Evolutionary conservation across 2,329 filamentous ascomycete genomes (phyloP), one percentile per base, ranked within the genome.

Genomic region (Pseudocercospora ulei): DNA sequence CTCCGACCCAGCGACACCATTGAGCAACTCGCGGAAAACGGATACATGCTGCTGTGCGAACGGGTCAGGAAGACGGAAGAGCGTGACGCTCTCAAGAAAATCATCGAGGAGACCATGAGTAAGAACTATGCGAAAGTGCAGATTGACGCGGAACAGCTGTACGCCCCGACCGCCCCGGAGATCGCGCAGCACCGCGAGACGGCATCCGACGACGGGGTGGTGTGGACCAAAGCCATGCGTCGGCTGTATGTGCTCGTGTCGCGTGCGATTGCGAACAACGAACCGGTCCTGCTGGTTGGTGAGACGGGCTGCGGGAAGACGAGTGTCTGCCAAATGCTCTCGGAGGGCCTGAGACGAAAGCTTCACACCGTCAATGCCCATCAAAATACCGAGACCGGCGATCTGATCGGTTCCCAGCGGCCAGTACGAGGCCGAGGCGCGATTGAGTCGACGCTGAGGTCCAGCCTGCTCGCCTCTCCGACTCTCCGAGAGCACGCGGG

Each of bases 301-400:
- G 92, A 98, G 59, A 99, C 90, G 11, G 90, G 90, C 4, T 96
- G 88, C 56, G 90, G 92, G 44, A 99, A 99, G 65, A 99, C 90
- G 0, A 95, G 88, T 2, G 82, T 98, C 4, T 92, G 85, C 51
- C 90, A 99, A 59, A 73, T 94, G 57, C 72, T 96, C 37, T 86
- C 90, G 2, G 81, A 93, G 55, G 80, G 83, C 3, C 72, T 84
- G 46, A 68, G 70, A 9, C 85, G 80, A 53, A 69, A 82, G 47
- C 67, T 99, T 24, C 78, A 87, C 50, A 90, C 88, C 51, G 80
- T 98, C 55, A 99, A 98, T 57, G 90, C 92, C 2, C 92, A 99
- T 62, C 88, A 96, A 52, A 99, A 98, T 50, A 87, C 90, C 0
- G 92, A 99, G 60, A 96, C 92, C 0, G 88, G 90, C 9, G 90